Base-by-base conservation (phyloP, 2,329 filamentous ascomycete species). In the Plectosphaerella cucumerina region DNA sequence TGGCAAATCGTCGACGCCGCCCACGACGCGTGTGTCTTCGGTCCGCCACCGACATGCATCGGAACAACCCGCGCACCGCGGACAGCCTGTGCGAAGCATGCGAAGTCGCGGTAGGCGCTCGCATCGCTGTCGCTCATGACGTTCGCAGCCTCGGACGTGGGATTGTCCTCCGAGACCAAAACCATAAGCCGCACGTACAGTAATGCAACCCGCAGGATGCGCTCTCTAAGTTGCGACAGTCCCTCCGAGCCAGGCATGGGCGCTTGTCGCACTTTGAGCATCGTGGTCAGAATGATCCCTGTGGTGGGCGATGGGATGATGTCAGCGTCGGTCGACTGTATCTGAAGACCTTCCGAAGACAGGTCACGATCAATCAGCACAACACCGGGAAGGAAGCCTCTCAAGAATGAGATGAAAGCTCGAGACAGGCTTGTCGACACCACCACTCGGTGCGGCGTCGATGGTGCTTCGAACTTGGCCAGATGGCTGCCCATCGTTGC, bases 261-360 rank as follows among this genome's bases (percentile, higher is more conserved):
- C 45, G 77, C 81, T 60, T 96, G 92, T 42, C 85, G 86, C 22
- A 87, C 75, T 56, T 86, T 83, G 54, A 92, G 81, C 5, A 92
- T 70, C 0, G 81, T 88, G 1, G 89, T 89, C 18, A 88, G 62
- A 1, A 96, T 65, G 3, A 96, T 70, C 0, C 88, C 90, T 0
- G 80, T 82, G 0, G 73, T 75, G 0, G 89, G 83, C 0, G 89
- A 89, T 5, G 92, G 59, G 1, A 87, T 79, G 3, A 96, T 67
- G 59, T 96, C 91, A 3, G 89, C 86, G 63, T 90, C 87, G 6
- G 6, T 11, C 12, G 26, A 31, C 12, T 31, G 26, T 31, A 2
- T 31, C 6, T 31, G 4, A 31, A 9, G 26, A 11, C 8, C 26
- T 10, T 9, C 8, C 26, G 26, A 10, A 11, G 26, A 31, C 12